Base-by-base conservation (phyloP, 257 asterid species). In the Petrea volubilis region DNA sequence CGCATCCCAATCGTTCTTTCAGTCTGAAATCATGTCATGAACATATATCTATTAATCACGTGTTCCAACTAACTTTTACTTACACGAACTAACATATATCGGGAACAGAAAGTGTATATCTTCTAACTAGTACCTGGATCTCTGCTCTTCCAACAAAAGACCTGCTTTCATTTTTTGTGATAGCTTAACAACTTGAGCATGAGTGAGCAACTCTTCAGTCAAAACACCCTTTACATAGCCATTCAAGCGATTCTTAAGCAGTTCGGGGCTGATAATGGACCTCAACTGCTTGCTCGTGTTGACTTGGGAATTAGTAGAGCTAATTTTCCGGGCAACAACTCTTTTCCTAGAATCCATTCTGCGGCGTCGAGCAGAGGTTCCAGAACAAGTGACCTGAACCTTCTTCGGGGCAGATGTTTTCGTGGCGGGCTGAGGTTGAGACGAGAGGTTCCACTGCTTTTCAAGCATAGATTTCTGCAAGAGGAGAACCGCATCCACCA, bases 381-480 rank as follows among this genome's bases (percentile, higher is more conserved):
- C 96, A 6, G 97, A 85, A 56, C 83, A 80, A 74, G 83, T 80
- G 36, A 91, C 79, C 60, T 74, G 78, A 76, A 69, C 33, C 71
- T 78, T 79, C 72, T 82, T 79, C 17, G 67, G 50, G 23, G 64
- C 7, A n/a, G 25, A 36, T 47, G 70, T 58, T 41, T 61, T 47
- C 46, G 24, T 18, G 28, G 46, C 36, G 6, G 66, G 27, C 44
- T 81, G 80, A 40, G 82, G 71, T 0, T 81, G 80, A 40, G 82
- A 71, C 0, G 97, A 77, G 70, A 93, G 94, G 78, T 84, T 89
- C 96, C 97, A 94, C 78, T 94, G 97, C 80, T 89, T 88, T 77
- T 91, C 99, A 47, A 91, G 97, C 83, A 94, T 83, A 65, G 93
- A 91, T 74, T 91, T 94, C 49, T 90, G 99, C 80, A 89, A 77